Percentiles rank a stretch among this genome's conserved stretches.
These are phyloP conservation scores for Paracoccidioides lutzii DNA, from an alignment of 2,329 filamentous ascomycete genomes.

Conservation along the genomic window DNA sequence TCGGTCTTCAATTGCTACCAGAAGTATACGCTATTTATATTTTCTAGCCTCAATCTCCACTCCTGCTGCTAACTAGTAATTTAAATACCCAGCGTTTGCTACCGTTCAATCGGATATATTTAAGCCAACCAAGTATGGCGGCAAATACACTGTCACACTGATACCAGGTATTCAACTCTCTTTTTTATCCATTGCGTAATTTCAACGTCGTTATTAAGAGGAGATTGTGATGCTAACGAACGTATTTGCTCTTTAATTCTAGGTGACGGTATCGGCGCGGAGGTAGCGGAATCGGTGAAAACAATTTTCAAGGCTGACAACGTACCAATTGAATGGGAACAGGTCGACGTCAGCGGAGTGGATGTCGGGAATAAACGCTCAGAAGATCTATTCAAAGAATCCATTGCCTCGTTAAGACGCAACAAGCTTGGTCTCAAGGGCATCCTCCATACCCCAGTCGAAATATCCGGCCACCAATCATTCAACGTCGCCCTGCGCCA, in stretches of 20 bases:
- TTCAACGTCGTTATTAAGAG: background rate
- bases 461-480: conserved; percentile 91
- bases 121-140: conserved; percentile 97
- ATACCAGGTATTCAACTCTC: conserved; percentile 59
- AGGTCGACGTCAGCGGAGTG: conserved; percentile 88
- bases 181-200: conserved; percentile 11
- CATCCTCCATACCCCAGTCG: conserved; percentile 94
- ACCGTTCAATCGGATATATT: conserved; percentile 91
- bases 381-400: conserved; percentile 90
- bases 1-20: conserved; percentile 39
- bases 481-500: conserved; percentile 99
- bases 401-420: conserved; percentile 85
- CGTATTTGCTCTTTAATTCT: background rate
- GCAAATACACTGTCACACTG: conserved; percentile 97
- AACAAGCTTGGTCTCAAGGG: conserved; percentile 99
- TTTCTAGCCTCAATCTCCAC: background rate
- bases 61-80: background rate
- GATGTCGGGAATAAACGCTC: conserved; percentile 74
- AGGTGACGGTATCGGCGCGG: conserved; percentile 92
- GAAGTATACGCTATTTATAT: conserved; percentile 35
- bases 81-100: conserved; percentile 44
- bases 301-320: conserved; percentile 99
- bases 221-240: background rate
- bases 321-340: conserved; percentile 96
- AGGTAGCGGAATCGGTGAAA: conserved; percentile 96